phyloP scores from a whole-genome alignment of 208 protist species.

The Acanthamoeba polyphaga region DNA sequence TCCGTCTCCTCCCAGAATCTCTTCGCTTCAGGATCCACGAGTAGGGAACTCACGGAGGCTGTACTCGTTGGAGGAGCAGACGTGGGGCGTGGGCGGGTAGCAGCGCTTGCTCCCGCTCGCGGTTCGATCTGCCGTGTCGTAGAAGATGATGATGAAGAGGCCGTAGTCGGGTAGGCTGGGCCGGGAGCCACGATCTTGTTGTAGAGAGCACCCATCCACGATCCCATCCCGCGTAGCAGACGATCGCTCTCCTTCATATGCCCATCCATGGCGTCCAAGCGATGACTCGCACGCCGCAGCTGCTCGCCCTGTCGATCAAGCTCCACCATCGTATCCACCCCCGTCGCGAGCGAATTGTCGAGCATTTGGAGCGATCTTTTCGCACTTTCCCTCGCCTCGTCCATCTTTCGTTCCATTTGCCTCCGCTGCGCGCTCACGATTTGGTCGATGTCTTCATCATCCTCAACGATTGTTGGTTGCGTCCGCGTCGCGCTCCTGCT shows the following conservation, averaged over 20 bases:
- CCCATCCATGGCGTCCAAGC: neutral
- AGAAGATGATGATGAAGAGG: neutral
- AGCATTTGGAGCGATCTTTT: neutral
- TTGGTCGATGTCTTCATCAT: neutral
- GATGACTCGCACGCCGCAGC: neutral
- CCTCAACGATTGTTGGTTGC: neutral
- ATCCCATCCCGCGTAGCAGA: conserved; percentile 23
- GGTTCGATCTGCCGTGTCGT: neutral
- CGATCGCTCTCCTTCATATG: conserved; percentile 30
- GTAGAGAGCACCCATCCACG: conserved; percentile 32
- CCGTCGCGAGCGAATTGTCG: neutral
- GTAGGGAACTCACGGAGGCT: neutral
- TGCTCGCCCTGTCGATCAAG: conserved; percentile 52
- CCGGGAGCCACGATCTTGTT: neutral
- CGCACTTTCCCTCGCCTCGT: neutral
- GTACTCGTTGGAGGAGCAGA: neutral
- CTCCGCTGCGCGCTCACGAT: neutral
- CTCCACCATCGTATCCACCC: conserved; percentile 29
- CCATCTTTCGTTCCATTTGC: conserved; percentile 12
- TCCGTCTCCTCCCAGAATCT: conserved; percentile 46
- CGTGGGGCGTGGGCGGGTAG: neutral
- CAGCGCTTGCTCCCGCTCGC: neutral
- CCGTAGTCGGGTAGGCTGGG: neutral
- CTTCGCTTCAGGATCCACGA: neutral
- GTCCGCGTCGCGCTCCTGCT: neutral